Percentiles rank a stretch among this genome's conserved stretches.
Evolutionary conservation across 2,329 filamentous ascomycete genomes (phyloP).

Genomic region (Aspergillus sp.): DNA sequence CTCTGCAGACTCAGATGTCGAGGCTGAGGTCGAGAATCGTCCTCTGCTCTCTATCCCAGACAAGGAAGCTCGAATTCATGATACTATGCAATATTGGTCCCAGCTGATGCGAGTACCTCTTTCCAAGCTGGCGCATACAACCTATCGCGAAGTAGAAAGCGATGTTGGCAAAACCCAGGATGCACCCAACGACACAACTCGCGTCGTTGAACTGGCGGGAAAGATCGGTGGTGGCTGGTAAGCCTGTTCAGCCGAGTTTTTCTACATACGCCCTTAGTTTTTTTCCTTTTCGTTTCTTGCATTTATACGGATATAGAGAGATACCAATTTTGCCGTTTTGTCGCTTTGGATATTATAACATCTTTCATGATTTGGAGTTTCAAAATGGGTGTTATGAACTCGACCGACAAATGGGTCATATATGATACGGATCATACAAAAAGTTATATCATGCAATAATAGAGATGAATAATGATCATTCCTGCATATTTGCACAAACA

Average conservation of each 20-base stretch:
- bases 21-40: conserved; percentile 26
- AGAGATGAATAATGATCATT: too few relatives aligned
- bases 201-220: conserved; percentile 81
- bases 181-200: conserved; percentile 63
- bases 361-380: too few relatives aligned
- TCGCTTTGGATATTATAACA: too few relatives aligned
- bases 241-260: conserved; percentile 4
- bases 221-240: conserved; percentile 95
- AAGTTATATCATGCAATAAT: too few relatives aligned
- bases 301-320: too few relatives aligned
- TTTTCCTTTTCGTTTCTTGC: too few relatives aligned
- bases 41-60: conserved; percentile 19
- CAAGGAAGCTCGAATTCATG: conserved; percentile 46
- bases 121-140: conserved; percentile 74
- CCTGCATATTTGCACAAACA: too few relatives aligned
- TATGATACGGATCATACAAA: too few relatives aligned
- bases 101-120: conserved; percentile 64
- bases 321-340: too few relatives aligned
- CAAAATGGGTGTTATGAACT: too few relatives aligned
- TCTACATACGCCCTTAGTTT: too few relatives aligned
- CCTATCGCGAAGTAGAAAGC: conserved; percentile 86
- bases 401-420: too few relatives aligned
- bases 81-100: conserved; percentile 72
- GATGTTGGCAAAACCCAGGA: conserved; percentile 75
- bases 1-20: conserved; percentile 60